Conservation (phyloP, 129 eudicot species). For the Artemisia argyi region DNA sequence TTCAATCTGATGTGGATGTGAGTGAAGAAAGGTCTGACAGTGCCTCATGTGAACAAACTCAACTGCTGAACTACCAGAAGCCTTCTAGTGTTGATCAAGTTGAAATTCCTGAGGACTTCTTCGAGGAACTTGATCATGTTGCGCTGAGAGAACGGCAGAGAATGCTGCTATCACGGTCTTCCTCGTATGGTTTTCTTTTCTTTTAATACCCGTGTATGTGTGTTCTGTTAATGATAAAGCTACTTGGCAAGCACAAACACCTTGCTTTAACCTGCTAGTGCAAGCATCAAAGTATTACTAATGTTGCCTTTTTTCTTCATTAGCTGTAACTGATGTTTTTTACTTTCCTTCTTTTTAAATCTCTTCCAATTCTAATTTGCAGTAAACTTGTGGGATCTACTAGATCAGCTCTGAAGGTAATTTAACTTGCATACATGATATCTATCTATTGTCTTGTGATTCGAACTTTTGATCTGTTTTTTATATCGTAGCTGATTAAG, state of each 20-base stretch:
- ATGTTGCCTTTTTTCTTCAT: conserved; percentile 1
- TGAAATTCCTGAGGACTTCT: conserved; percentile 32
- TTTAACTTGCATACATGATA: conserved; percentile 18
- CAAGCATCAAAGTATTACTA: conserved; percentile 7
- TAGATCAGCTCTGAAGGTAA: conserved; percentile 44
- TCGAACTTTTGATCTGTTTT: not conserved
- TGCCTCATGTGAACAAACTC: conserved; percentile 25
- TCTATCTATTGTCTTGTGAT: conserved; percentile 6
- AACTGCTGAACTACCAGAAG: conserved; percentile 8
- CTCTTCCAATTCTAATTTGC: conserved; percentile 23
- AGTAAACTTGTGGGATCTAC: conserved; percentile 40
- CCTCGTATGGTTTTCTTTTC: not conserved
- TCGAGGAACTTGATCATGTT: conserved; percentile 67
- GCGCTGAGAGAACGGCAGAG: conserved; percentile 58
- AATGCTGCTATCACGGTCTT: conserved; percentile 69
- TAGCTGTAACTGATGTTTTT: not conserved
- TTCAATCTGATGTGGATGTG: conserved; percentile 24
- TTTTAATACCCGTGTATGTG: not conserved
- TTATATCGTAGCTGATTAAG: conserved; percentile 10
- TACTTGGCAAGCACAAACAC: conserved; percentile 6
- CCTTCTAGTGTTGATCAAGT: conserved; percentile 18
- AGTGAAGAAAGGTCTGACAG: conserved; percentile 28
- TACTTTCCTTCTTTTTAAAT: conserved; percentile 7
- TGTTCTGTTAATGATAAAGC: conserved; percentile 7
- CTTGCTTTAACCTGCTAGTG: conserved; percentile 7